phyloP scores from a whole-genome alignment of 495 filamentous ascomycete species.

The Viridothelium virens region DNA sequence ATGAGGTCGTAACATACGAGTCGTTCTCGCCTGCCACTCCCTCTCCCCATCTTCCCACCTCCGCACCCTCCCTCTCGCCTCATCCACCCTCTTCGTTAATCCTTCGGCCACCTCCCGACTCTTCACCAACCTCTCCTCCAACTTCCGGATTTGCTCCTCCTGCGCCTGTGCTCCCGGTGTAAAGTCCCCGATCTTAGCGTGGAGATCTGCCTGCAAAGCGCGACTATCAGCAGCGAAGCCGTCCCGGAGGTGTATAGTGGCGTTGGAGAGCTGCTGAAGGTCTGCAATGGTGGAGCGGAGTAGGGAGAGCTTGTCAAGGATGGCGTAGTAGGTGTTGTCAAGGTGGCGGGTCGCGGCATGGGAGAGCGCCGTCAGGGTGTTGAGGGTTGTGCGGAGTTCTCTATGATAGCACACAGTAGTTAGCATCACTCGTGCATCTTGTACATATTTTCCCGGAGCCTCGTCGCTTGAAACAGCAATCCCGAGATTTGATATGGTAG shows the following conservation, averaged over 20 bases:
- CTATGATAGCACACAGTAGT: slow-evolving; percentile 10
- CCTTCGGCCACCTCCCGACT: slow-evolving; percentile 56
- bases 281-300: slow-evolving; percentile 59
- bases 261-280: slow-evolving; percentile 61
- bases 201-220: slow-evolving; percentile 54
- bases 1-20: slow-evolving; percentile 18
- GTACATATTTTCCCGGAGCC: neutral
- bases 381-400: slow-evolving; percentile 30
- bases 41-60: slow-evolving; percentile 62
- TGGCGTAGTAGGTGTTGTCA: slow-evolving; percentile 79
- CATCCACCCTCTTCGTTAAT: slow-evolving; percentile 60
- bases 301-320: slow-evolving; percentile 66
- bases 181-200: slow-evolving; percentile 57
- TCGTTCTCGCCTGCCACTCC: slow-evolving; percentile 64
- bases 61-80: slow-evolving; percentile 56
- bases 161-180: slow-evolving; percentile 63
- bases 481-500: neutral
- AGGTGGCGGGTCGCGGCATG: slow-evolving; percentile 59
- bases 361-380: slow-evolving; percentile 34
- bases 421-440: neutral
- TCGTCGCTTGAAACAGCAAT: too few species aligned
- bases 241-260: slow-evolving; percentile 51
- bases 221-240: slow-evolving; percentile 56
- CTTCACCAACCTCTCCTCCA: slow-evolving; percentile 57
- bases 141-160: slow-evolving; percentile 51